Evolutionary conservation across 2,329 filamentous ascomycete species (phyloP).

Genomic region (Phaeosphaeria sp.): DNA sequence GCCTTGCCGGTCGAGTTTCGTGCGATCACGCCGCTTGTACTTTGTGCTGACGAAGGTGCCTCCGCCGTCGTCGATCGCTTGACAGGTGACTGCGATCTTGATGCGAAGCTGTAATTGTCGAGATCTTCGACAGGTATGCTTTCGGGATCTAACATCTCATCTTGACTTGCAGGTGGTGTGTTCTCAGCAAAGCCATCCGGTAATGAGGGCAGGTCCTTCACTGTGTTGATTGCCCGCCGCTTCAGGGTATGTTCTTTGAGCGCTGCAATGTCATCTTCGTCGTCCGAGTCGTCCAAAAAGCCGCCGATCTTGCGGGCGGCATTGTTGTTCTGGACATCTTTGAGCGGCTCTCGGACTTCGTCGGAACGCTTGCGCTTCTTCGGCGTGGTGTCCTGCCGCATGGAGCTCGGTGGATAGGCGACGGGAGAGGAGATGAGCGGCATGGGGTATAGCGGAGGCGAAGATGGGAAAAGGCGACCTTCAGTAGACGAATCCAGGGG

Average conservation of each 20-base stretch:
- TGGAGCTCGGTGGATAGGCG: constrained; percentile 61
- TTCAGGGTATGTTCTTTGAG: constrained; percentile 48
- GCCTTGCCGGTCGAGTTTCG: constrained; percentile 65
- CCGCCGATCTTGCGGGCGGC: constrained; percentile 43
- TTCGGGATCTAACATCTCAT: constrained; percentile 35
- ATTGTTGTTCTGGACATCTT: constrained; percentile 44
- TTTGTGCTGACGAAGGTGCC: constrained; percentile 23
- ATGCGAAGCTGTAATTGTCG: constrained; percentile 36
- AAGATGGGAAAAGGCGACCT: constrained; percentile 40
- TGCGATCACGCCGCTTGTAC: constrained; percentile 28
- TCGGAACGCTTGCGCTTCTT: constrained; percentile 48
- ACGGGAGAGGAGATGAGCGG: constrained; percentile 67
- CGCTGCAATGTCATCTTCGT: constrained; percentile 50
- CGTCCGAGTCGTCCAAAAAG: constrained; percentile 51
- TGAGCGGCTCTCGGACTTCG: constrained; percentile 37
- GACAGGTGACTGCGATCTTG: constrained; percentile 29
- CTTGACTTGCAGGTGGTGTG: constrained; percentile 46
- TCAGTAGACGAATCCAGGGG: constrained; percentile 19
- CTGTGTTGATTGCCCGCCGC: constrained; percentile 38
- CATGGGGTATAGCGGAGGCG: constrained; percentile 65
- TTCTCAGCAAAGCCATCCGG: constrained; percentile 34
- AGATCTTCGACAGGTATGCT: constrained; percentile 37
- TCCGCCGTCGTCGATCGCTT: constrained; percentile 21
- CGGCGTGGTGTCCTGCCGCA: constrained; percentile 39
- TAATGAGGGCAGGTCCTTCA: constrained; percentile 33